A percentile compares a stretch with the other conserved stretches of the same genome.
Evolutionary conservation across 1,284 basidiomycete genomes (phyloP).

Genomic region (Agroathelia rolfsii): DNA sequence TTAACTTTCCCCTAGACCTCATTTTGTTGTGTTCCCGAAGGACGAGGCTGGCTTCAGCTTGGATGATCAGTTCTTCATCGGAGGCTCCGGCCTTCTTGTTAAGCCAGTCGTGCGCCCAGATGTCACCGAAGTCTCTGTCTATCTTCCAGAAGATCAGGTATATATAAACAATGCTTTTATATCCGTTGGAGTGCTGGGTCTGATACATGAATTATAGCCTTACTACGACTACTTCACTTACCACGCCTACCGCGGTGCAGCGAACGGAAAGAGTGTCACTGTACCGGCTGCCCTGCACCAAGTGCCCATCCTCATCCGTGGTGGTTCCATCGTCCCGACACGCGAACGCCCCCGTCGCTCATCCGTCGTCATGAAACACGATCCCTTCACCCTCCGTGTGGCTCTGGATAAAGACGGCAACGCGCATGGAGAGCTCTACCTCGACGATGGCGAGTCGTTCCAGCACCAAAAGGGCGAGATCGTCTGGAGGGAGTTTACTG

Average conservation of each 20-base stretch:
- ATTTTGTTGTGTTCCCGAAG: constrained; percentile 88
- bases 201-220: constrained; percentile 35
- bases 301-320: constrained; percentile 82
- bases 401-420: constrained; percentile 59
- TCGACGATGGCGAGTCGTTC: constrained; percentile 91
- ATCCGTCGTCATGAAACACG: constrained; percentile 79
- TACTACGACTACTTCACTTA: constrained; percentile 93
- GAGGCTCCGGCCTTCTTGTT: constrained; percentile 80
- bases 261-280: constrained; percentile 56
- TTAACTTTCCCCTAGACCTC: constrained; percentile 51
- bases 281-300: constrained; percentile 72
- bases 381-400: constrained; percentile 89
- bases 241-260: constrained; percentile 52
- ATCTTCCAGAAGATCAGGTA: constrained; percentile 83
- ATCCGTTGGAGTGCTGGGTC: constrained; percentile 2
- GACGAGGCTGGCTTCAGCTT: constrained; percentile 79
- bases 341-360: constrained; percentile 83
- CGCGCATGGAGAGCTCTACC: constrained; percentile 82
- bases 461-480: constrained; percentile 71
- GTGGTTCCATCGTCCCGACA: constrained; percentile 85
- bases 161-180: constrained; percentile 11
- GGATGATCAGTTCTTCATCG: constrained; percentile 94
- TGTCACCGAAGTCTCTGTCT: constrained; percentile 64
- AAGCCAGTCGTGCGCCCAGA: constrained; percentile 84
- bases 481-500: constrained; percentile 73